A percentile compares a stretch with the other conserved stretches of the same genome.
Evolutionary conservation across 768 basidiomycete genomes (phyloP).

Genomic region (Termitomyces sp.): DNA sequence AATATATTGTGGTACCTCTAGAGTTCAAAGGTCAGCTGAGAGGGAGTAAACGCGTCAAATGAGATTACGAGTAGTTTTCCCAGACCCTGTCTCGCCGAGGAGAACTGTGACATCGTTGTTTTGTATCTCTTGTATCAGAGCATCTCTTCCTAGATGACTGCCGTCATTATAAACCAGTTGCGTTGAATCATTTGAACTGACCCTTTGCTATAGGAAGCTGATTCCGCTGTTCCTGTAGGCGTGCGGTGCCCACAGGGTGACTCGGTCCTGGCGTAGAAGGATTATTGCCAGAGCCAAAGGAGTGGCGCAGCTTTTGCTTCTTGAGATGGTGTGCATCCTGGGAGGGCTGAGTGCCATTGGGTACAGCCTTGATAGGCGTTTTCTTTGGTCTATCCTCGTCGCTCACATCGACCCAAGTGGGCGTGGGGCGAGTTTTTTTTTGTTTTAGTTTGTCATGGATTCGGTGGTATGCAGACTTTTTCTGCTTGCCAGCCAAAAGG

Average conservation of each 20-base stretch:
- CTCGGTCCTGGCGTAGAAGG: slow-evolving; percentile 20
- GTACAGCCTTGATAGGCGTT: slow-evolving; percentile 24
- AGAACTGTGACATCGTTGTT: slow-evolving; percentile 84
- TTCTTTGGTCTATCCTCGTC: slow-evolving; percentile 28
- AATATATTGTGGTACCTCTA: slow-evolving; percentile 96
- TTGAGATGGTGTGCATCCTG: slow-evolving; percentile 19
- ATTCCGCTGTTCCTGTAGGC: slow-evolving; percentile 60
- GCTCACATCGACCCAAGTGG: slow-evolving; percentile 32
- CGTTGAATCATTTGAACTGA: slow-evolving; percentile 22
- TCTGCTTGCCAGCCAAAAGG: slow-evolving; percentile 8
- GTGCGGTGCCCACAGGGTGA: slow-evolving; percentile 16
- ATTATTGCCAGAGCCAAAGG: not conserved
- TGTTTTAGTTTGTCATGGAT: not conserved
- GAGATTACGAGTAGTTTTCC: slow-evolving; percentile 87
- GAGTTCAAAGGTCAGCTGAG: not conserved
- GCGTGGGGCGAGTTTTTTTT: slow-evolving; percentile 19
- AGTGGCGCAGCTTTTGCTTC: slow-evolving; percentile 28
- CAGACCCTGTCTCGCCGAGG: slow-evolving; percentile 95
- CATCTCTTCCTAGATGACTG: slow-evolving; percentile 56
- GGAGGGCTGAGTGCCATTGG: slow-evolving; percentile 16
- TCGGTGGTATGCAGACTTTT: not conserved
- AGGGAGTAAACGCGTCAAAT: not conserved
- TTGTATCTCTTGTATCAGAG: slow-evolving; percentile 64
- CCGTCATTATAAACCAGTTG: not conserved
- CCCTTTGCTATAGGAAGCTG: slow-evolving; percentile 79